A percentile compares a stretch with the other conserved stretches of the same genome.
Conservation (phyloP, 2,329 filamentous ascomycete species). For the Cytospora mali region DNA sequence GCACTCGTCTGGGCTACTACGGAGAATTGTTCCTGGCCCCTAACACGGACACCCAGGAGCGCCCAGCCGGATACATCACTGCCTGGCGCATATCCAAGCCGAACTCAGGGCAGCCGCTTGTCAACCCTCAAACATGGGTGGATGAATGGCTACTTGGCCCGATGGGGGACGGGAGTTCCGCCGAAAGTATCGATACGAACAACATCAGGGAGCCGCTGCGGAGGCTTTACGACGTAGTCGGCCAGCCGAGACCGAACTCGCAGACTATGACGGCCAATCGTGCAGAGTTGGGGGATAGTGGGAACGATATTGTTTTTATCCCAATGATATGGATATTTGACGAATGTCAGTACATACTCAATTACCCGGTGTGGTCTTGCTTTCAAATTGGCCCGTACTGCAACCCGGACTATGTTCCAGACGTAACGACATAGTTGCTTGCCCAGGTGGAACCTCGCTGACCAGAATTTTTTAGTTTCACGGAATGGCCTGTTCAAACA, state of each 20-base stretch:
- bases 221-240: not conserved
- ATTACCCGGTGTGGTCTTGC: no score
- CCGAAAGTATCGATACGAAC: not conserved
- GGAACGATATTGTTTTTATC: not conserved
- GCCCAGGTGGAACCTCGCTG: no score
- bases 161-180: not conserved
- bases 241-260: not conserved
- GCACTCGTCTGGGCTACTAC: constrained; percentile 12
- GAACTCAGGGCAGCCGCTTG: not conserved
- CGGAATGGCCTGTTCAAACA: no score
- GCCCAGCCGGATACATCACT: constrained; percentile 3
- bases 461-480: no score
- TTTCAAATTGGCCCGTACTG: no score
- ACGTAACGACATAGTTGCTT: no score
- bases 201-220: constrained; percentile 9
- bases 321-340: constrained; percentile 11
- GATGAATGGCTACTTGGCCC: constrained; percentile 1
- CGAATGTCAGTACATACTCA: not conserved
- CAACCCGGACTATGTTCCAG: no score
- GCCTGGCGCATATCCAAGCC: constrained; percentile 12
- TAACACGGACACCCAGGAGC: not conserved
- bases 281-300: not conserved
- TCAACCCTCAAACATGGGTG: not conserved
- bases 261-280: no score
- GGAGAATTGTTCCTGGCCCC: not conserved